These are phyloP conservation scores for Pestalotiopsis sp. DNA, from an alignment of 2,329 filamentous ascomycete species.

Conservation along the genomic window DNA sequence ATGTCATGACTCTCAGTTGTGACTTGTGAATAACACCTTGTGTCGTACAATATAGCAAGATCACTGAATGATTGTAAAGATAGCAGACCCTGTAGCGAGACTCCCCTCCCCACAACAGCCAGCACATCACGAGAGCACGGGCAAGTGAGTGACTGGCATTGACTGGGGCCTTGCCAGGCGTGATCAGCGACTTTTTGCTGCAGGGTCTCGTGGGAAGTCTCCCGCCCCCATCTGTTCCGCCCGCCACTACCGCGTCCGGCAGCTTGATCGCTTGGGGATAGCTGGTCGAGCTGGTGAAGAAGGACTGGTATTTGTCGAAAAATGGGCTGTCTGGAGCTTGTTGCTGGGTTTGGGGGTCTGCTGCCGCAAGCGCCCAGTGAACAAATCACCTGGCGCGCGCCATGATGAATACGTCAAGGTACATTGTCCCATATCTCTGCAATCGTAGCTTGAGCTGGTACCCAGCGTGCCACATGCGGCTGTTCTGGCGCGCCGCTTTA, in stretches of 20 bases:
- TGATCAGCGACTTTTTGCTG: neutral
- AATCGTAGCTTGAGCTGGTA: neutral
- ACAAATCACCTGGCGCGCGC: neutral
- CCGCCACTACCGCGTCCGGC: constrained; percentile 1
- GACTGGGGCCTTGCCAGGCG: neutral
- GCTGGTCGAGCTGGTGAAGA: neutral
- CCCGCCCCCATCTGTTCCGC: neutral
- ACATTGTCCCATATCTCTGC: neutral
- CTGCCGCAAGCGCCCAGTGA: neutral
- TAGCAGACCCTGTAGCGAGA: neutral
- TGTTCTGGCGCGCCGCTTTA: neutral
- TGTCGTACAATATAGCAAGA: no score
- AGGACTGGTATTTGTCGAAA: neutral
- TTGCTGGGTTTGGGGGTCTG: neutral
- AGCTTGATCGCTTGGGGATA: neutral
- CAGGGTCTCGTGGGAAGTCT: neutral
- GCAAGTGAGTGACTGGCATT: neutral
- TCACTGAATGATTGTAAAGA: neutral
- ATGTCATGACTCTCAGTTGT: no score
- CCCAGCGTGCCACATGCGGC: neutral
- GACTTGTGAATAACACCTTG: no score
- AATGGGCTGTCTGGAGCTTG: neutral
- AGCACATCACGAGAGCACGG: neutral
- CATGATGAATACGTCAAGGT: neutral
- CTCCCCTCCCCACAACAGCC: neutral